phyloP scores from a whole-genome alignment of 495 filamentous ascomycete species.

The Penicillium simplicissimum region DNA sequence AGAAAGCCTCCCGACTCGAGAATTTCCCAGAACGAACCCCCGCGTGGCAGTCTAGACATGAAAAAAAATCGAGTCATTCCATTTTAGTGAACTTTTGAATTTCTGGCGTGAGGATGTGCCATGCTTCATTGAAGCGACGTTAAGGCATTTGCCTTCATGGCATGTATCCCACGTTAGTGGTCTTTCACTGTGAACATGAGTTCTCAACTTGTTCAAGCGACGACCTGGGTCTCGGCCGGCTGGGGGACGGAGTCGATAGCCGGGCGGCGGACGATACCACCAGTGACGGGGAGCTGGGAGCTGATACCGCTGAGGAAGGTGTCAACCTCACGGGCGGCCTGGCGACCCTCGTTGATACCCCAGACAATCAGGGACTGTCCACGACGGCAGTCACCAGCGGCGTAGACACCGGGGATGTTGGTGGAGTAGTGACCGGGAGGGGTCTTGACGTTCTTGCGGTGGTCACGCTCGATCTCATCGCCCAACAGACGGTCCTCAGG shows the following conservation, averaged over 20 bases:
- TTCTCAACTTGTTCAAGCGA: constrained; percentile 25
- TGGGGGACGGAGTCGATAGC: constrained; percentile 54
- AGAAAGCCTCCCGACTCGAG: not conserved
- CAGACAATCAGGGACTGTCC: constrained; percentile 98
- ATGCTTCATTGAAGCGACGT: not conserved
- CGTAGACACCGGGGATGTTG: constrained; percentile 87
- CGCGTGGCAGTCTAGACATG: not conserved
- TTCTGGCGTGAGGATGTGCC: not conserved
- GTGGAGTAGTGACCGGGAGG: constrained; percentile 85
- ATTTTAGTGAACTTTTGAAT: not conserved
- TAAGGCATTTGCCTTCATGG: constrained; percentile 4
- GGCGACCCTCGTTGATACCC: constrained; percentile 97
- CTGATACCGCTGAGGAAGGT: constrained; percentile 74
- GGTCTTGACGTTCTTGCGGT: constrained; percentile 97
- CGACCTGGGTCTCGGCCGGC: constrained; percentile 28
- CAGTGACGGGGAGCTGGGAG: constrained; percentile 85
- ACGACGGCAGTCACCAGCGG: constrained; percentile 93
- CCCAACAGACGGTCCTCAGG: constrained; percentile 90
- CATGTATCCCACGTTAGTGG: constrained; percentile 9
- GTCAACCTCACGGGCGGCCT: constrained; percentile 92
- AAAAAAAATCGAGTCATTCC: not conserved
- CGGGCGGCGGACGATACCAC: constrained; percentile 86
- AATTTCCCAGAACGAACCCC: not conserved
- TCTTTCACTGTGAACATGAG: not conserved
- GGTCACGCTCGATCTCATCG: constrained; percentile 85